Base-by-base conservation (phyloP, 208 protist species). In the Naegleria lovaniensis region DNA sequence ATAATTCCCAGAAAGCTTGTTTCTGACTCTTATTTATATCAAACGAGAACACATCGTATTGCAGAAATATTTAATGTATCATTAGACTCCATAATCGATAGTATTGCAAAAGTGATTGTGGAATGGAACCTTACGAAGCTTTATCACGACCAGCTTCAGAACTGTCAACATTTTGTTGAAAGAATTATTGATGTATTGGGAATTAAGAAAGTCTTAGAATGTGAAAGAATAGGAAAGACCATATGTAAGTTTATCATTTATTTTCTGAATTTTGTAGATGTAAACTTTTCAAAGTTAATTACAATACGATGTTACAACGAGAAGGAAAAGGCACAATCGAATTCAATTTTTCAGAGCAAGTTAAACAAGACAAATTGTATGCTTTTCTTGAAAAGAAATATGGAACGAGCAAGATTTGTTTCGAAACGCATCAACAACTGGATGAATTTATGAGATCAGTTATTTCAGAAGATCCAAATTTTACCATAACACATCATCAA, bases 101-200 rank as follows among this genome's bases (percentile, higher is more conserved):
- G 5, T 16, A 58, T 88, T 88, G 85, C 41, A 39, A 29, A 29
- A 58, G 22, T 40, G 5, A 88, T 88, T 88, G 85, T 88, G 36
- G 33, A 58, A 13, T 88, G 85, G 85, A 88, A 88, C 33, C 16
- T 39, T 19, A 58, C 7, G 9, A 33, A 58, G 9, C 6, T 58
- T 6, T 58, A 88, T 58, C 6, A 48, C 36, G 9, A 38, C 11
- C 85, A 58, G 9, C 38, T 39, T 38, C 16, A 15, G 19, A 88
- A 88, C 36, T 51, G 85, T 58, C 39, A 58, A 88, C 85, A 88
- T 88, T 88, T 88, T 58, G 43, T 88, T 39, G 85, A 88, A 33
- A 79, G 9, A 79, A 79, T 79, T 36, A 79, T 79, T 36, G 67
- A 79, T 36, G 13, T n/a, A 36, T n/a, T 79, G 19, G 67, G 67